These are phyloP conservation scores for Suhomyces bribrorum DNA, from an alignment of 1,139 yeast species.

Conservation along the genomic window DNA sequence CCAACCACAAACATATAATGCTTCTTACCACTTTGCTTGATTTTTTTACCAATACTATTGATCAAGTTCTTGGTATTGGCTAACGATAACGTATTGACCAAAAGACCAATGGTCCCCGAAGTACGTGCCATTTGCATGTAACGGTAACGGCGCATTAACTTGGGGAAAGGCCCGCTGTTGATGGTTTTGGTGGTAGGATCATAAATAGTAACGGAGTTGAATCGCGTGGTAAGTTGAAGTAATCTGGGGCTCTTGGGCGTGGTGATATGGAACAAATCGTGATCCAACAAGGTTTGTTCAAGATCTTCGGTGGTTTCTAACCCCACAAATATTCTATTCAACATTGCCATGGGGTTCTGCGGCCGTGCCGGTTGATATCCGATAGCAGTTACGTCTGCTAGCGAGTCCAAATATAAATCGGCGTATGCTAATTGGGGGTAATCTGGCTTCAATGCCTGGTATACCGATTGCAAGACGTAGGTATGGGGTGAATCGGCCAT, in stretches of 20 bases:
- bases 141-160: conserved; percentile 78
- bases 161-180: conserved; percentile 66
- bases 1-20: conserved; percentile 95
- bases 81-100: conserved; percentile 85
- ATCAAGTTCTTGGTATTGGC: conserved; percentile 67
- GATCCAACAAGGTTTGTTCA: conserved; percentile 32
- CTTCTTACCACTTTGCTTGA: conserved; percentile 80
- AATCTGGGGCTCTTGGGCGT: conserved; percentile 78
- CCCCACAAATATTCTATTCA: conserved; percentile 31
- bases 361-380: conserved; percentile 35
- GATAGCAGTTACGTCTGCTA: conserved; percentile 36
- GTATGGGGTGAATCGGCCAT: conserved; percentile 73
- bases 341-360: conserved; percentile 11
- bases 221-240: conserved; percentile 71
- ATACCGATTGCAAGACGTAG: conserved; percentile 37
- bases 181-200: conserved; percentile 37
- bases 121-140: conserved; percentile 86
- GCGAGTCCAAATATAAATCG: conserved; percentile 42
- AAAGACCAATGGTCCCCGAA: conserved; percentile 87
- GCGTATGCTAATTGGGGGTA: conserved; percentile 52
- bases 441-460: conserved; percentile 29
- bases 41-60: conserved; percentile 57
- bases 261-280: conserved; percentile 67
- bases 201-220: conserved; percentile 51
- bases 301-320: conserved; percentile 16